These are phyloP conservation scores for Phaffomyces thermotolerans DNA, from an alignment of 805 yeast genomes.

Conservation along the genomic window DNA sequence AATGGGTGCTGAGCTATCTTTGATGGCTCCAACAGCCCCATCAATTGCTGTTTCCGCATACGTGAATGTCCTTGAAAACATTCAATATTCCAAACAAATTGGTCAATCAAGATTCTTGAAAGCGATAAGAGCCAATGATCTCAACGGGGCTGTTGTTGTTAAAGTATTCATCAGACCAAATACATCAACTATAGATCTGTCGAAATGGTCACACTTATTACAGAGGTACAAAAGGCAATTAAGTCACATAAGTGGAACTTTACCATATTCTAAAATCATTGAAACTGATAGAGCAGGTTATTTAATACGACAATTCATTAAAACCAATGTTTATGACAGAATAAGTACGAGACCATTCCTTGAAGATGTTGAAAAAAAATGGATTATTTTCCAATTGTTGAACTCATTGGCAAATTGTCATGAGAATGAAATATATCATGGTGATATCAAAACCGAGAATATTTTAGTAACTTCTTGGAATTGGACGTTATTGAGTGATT, in stretches of 20 bases:
- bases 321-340: slow-evolving; percentile 80
- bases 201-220: slow-evolving; percentile 15
- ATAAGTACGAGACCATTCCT: slow-evolving; percentile 83
- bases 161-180: slow-evolving; percentile 78
- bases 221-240: slow-evolving; percentile 34
- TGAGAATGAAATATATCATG: slow-evolving; percentile 57
- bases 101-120: slow-evolving; percentile 82
- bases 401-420: slow-evolving; percentile 61
- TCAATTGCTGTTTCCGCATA: slow-evolving; percentile 89
- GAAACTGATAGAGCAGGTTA: slow-evolving; percentile 93
- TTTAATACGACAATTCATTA: slow-evolving; percentile 72
- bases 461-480: slow-evolving; percentile 82
- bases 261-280: slow-evolving; percentile 66
- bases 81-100: slow-evolving; percentile 68
- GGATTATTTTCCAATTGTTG: slow-evolving; percentile 78
- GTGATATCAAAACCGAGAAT: slow-evolving; percentile 90
- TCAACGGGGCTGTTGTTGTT: slow-evolving; percentile 64
- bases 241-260: slow-evolving; percentile 47
- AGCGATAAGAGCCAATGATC: slow-evolving; percentile 73
- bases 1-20: slow-evolving; percentile 86
- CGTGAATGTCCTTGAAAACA: slow-evolving; percentile 66
- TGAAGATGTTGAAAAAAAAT: slow-evolving; percentile 70
- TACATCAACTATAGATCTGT: slow-evolving; percentile 20
- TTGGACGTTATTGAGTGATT: slow-evolving; percentile 78
- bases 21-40: slow-evolving; percentile 84